phyloP scores from a whole-genome alignment of 805 yeast species.

The Wickerhamomyces rabaulensis region DNA sequence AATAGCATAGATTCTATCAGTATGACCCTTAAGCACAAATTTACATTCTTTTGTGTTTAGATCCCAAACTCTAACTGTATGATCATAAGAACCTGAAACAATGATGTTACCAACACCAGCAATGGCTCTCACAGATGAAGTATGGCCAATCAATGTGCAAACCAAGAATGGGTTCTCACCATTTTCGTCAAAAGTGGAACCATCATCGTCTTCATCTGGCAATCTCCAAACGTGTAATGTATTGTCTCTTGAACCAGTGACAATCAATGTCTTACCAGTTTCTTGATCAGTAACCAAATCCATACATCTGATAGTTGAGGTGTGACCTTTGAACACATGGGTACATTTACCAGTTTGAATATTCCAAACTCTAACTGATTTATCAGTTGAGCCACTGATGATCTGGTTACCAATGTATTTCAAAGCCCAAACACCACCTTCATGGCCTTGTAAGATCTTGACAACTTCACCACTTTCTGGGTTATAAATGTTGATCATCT shows the following conservation, averaged over 20 bases:
- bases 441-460: constrained; percentile 74
- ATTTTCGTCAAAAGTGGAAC: constrained; percentile 29
- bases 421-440: constrained; percentile 98
- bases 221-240: constrained; percentile 80
- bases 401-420: constrained; percentile 78
- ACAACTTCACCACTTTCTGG: constrained; percentile 65
- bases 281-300: constrained; percentile 71
- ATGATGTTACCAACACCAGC: constrained; percentile 80
- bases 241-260: constrained; percentile 87
- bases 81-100: constrained; percentile 88
- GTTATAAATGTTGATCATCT: constrained; percentile 73
- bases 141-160: constrained; percentile 67
- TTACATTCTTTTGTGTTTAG: constrained; percentile 67
- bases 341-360: constrained; percentile 80
- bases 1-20: constrained; percentile 84
- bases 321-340: constrained; percentile 86
- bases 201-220: constrained; percentile 40
- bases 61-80: constrained; percentile 91
- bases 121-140: constrained; percentile 79
- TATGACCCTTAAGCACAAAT: constrained; percentile 75
- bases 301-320: constrained; percentile 88
- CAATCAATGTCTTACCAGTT: constrained; percentile 62
- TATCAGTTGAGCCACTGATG: constrained; percentile 92
- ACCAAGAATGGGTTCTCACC: constrained; percentile 54
- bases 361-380: constrained; percentile 93